Evolutionary conservation across 371 early-diverging fungal genomes (phyloP).

Genomic region (Syncephalastrum racemosum): DNA sequence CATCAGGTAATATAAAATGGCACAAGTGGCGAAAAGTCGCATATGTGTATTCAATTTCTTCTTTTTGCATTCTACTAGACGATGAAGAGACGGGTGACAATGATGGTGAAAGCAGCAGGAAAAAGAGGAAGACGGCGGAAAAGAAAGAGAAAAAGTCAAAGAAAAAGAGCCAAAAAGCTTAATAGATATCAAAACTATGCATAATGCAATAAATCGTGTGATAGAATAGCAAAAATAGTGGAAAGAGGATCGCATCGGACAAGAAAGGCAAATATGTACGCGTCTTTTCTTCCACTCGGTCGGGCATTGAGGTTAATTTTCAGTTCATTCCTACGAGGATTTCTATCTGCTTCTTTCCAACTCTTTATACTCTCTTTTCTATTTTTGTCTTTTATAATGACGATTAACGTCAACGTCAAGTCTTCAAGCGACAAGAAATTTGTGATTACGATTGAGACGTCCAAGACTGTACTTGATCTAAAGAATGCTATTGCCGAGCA

Average conservation of each 20-base stretch:
- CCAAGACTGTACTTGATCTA: slow-evolving; percentile 70
- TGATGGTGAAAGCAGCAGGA: slow-evolving; percentile 36
- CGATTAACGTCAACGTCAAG: slow-evolving; percentile 77
- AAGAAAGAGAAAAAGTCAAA: slow-evolving; percentile 21
- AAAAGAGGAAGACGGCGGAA: slow-evolving; percentile 30
- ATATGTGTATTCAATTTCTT: background rate
- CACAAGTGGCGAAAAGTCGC: background rate
- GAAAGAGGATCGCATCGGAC: too few species aligned
- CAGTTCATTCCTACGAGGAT: too few species aligned
- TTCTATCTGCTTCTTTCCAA: slow-evolving; percentile 1
- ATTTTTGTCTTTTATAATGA: slow-evolving; percentile 30
- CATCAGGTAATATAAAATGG: slow-evolving; percentile 22
- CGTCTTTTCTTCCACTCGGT: too few species aligned
- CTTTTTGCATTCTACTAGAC: background rate
- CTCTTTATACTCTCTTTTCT: slow-evolving; percentile 2
- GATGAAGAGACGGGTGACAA: background rate
- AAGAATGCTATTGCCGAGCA: slow-evolving; percentile 75
- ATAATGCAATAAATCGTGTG: too few species aligned
- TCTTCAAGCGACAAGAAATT: slow-evolving; percentile 82
- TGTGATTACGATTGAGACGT: slow-evolving; percentile 62
- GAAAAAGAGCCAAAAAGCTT: background rate
- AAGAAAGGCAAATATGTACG: too few species aligned
- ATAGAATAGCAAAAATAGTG: too few species aligned
- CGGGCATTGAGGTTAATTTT: too few species aligned
- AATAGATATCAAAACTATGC: too few species aligned